These are phyloP conservation scores for Draba incana DNA, from an alignment of 345 rosid species.

Conservation along the genomic window DNA sequence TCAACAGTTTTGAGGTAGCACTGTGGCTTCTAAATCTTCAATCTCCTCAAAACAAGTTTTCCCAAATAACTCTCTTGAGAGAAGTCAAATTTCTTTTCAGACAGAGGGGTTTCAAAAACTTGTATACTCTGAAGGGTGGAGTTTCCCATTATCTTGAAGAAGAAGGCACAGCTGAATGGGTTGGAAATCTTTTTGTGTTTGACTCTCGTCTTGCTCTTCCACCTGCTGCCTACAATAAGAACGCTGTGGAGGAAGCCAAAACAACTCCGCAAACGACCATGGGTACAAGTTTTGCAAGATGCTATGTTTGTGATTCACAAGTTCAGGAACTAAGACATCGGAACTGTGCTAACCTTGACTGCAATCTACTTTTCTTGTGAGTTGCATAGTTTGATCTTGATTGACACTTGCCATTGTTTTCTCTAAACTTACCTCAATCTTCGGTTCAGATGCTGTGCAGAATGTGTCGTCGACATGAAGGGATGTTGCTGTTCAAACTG, in stretches of 20 bases:
- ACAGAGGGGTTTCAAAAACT: conserved; percentile 67
- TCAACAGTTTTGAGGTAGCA: conserved; percentile 83
- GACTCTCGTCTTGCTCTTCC: conserved; percentile 92
- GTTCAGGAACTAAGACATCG: conserved; percentile 76
- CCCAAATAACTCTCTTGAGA: conserved; percentile 33
- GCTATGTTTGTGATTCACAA: conserved; percentile 65
- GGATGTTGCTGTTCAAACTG: conserved; percentile 83
- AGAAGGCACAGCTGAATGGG: conserved; percentile 74
- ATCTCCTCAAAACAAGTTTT: conserved; percentile 21
- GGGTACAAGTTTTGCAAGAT: conserved; percentile 60
- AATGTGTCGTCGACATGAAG: conserved; percentile 55
- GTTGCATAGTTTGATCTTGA: conserved; percentile 37
- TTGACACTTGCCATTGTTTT: conserved; percentile 2
- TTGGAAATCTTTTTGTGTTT: conserved; percentile 87
- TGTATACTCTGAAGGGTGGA: conserved; percentile 86
- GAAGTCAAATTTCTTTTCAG: conserved; percentile 52
- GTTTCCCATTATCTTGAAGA: conserved; percentile 81
- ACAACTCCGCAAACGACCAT: conserved; percentile 37
- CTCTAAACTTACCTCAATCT: conserved; percentile 11
- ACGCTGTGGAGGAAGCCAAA: conserved; percentile 34
- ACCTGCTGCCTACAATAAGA: conserved; percentile 61
- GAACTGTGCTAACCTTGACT: conserved; percentile 93
- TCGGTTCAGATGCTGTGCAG: conserved; percentile 65
- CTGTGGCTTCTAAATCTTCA: neutral
- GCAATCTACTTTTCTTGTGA: conserved; percentile 87